Evolutionary conservation across 1,284 basidiomycete genomes (phyloP), one percentile per base, ranked within the genome.

Genomic region (Neonothopanus nambi): DNA sequence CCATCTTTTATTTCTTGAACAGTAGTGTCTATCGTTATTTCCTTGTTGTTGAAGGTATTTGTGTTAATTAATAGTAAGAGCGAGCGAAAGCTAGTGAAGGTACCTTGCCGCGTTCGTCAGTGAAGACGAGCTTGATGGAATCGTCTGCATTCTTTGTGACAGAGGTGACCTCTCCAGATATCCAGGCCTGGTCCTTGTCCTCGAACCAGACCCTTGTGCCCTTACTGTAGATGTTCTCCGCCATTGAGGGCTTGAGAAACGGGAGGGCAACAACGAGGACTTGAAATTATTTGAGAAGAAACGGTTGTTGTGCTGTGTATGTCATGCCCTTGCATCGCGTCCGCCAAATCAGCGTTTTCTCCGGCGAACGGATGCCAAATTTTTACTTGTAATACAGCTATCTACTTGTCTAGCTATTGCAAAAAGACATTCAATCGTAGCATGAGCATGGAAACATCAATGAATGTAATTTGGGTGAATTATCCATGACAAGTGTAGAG

Each of bases 161-260:
- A 45, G 80, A 78, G 50, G 79, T 76, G 60, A 95, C 89, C 68
- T 94, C 91, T 56, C 89, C 94, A 53, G 90, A 91, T 65, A 95
- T 82, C 93, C 93, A 96, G 60, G 93, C 93, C 57, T 87, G 84
- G 61, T 95, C 93, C 73, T 91, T 94, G 78, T 96, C 93, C 61
- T 92, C 81, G 68, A 95, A 93, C 93, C 89, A 91, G 64, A 91
- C 88, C 63, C 89, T 79, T 59, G 88, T 91, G 59, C 88, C 88
- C 72, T 86, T 91, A 78, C 81, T 87, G 75, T 91, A 91, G 67
- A 91, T 88, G 74, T 90, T 89, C 76, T 91, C 89, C 70, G 88
- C 86, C 88, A 91, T 91, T 28, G 33, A 45, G 42, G 33, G 28
- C 38, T 48, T 35, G 51, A 33, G 51, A 37, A 48, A 42, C 39